phyloP scores from a whole-genome alignment of 1,284 basidiomycete genomes.

The Trichosporon ovoides region DNA sequence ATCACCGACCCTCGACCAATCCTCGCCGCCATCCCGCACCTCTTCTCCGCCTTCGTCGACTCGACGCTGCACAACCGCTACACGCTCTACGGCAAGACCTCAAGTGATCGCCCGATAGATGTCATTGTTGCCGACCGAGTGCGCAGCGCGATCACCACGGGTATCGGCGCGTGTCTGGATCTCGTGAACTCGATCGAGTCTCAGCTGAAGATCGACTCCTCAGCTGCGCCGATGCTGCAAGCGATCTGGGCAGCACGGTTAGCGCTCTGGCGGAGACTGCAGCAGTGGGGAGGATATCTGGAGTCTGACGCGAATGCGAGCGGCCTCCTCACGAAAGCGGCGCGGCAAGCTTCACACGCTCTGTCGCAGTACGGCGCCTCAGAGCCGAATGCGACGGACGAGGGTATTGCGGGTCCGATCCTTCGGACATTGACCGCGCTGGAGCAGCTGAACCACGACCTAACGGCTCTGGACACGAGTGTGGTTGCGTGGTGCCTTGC shows the following conservation, averaged over 20 bases:
- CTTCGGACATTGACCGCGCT: constrained; percentile 22
- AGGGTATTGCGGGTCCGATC: constrained; percentile 16
- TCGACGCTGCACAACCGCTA: constrained; percentile 25
- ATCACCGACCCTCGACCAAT: constrained; percentile 5
- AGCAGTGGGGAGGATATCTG: constrained; percentile 43
- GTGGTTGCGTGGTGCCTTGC: constrained; percentile 36
- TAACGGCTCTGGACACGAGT: constrained; percentile 22
- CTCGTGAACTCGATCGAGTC: constrained; percentile 20
- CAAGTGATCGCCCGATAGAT: constrained; percentile 29
- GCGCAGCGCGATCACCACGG: constrained; percentile 27
- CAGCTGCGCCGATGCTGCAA: not conserved
- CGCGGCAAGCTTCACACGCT: constrained; percentile 16
- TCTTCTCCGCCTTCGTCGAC: constrained; percentile 26
- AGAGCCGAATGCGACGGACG: constrained; percentile 15
- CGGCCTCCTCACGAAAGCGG: constrained; percentile 22
- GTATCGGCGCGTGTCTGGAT: constrained; percentile 20
- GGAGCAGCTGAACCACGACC: constrained; percentile 33
- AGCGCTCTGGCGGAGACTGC: constrained; percentile 29
- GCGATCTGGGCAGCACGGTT: constrained; percentile 20
- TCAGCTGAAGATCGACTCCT: constrained; percentile 6
- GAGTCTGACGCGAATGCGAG: constrained; percentile 34
- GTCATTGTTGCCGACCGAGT: constrained; percentile 25
- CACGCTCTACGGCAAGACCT: constrained; percentile 27
- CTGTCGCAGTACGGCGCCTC: constrained; percentile 18
- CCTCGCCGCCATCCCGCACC: constrained; percentile 21